phyloP scores from a whole-genome alignment of 257 asterid species.

The Craterostigma plantagineum region DNA sequence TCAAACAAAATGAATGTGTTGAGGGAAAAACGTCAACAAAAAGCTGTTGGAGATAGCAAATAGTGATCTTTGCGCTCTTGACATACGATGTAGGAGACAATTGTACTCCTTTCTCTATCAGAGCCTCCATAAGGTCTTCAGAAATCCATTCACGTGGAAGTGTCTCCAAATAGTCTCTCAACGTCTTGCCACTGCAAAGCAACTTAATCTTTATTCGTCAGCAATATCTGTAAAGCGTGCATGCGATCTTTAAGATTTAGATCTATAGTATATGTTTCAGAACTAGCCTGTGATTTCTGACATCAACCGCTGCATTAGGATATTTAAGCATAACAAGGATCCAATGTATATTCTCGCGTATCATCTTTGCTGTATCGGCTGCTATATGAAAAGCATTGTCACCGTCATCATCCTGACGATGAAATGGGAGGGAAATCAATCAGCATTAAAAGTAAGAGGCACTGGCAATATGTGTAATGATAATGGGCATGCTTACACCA shows the following conservation, averaged over 20 bases:
- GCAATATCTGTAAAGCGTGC: no score
- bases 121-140: constrained; percentile 83
- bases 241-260: no score
- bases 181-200: constrained; percentile 75
- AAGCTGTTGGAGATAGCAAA: constrained; percentile 5
- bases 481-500: no score
- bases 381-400: constrained; percentile 98
- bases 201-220: no score
- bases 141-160: constrained; percentile 99
- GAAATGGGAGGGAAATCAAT: background rate
- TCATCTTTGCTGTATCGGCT: constrained; percentile 91
- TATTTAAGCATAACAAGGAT: constrained; percentile 63
- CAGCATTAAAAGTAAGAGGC: no score
- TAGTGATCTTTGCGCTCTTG: constrained; percentile 2
- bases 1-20: no score
- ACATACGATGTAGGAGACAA: constrained; percentile 76
- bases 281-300: constrained; percentile 91
- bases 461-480: no score
- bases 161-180: constrained; percentile 78
- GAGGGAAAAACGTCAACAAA: constrained; percentile 7
- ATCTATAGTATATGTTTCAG: no score
- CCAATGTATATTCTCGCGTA: constrained; percentile 93
- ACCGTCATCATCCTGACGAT: constrained; percentile 89
- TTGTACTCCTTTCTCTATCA: constrained; percentile 47
- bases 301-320: constrained; percentile 77